Evolutionary conservation across 2,329 filamentous ascomycete species (phyloP).

Genomic region (Calycina marina): DNA sequence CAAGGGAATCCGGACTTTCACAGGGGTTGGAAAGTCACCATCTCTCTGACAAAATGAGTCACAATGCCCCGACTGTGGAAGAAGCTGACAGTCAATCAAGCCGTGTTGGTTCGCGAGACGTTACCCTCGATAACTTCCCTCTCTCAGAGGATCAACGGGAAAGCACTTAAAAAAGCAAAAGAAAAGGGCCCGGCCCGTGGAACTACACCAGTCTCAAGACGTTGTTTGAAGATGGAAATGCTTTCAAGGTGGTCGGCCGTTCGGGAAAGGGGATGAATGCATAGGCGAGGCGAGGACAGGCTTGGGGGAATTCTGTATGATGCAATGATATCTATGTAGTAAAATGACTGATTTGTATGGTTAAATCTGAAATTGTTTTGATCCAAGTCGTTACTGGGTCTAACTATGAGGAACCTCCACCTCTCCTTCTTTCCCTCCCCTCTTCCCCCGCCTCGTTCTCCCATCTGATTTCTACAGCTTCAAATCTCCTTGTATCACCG

Average conservation of each 20-base stretch:
- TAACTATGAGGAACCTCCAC: constrained; percentile 6
- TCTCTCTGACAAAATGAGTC: constrained; percentile 7
- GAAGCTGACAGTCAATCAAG: constrained; percentile 10
- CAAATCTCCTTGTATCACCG: too few species aligned
- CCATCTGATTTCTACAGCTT: constrained; percentile 2
- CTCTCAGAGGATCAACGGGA: constrained; percentile 7
- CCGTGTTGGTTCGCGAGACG: constrained; percentile 10
- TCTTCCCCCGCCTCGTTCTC: constrained; percentile 2
- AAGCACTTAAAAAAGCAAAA: constrained; percentile 9
- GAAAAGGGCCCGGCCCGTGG: constrained; percentile 8
- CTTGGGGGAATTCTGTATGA: constrained; percentile 9
- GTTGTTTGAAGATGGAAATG: constrained; percentile 6
- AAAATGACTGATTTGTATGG: constrained; percentile 11
- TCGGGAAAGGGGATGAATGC: constrained; percentile 5
- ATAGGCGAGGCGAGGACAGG: constrained; percentile 5
- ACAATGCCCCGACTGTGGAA: constrained; percentile 6
- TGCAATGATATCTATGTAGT: constrained; percentile 9
- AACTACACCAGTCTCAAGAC: constrained; percentile 6
- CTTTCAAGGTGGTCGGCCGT: constrained; percentile 7
- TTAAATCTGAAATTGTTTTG: constrained; percentile 10
- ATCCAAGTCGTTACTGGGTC: constrained; percentile 9
- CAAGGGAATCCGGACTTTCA: constrained; percentile 3
- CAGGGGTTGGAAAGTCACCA: constrained; percentile 2
- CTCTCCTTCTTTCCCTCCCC: constrained; percentile 4
- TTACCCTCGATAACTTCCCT: constrained; percentile 8